phyloP scores from a whole-genome alignment of 345 rosid genomes.

The Odontarrhena argentea region DNA sequence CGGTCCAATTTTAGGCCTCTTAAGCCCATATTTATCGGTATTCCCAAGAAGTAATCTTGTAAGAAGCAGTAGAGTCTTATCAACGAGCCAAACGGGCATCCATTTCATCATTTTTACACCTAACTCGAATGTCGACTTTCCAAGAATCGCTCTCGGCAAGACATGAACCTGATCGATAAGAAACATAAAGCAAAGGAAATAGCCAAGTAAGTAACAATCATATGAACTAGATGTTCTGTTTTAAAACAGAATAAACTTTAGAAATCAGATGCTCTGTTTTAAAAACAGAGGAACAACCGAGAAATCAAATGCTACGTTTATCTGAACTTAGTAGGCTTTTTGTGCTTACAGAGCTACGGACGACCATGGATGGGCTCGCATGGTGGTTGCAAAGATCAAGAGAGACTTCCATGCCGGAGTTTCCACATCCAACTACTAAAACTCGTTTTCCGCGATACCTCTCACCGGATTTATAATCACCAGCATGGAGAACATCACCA shows the following conservation, averaged over 20 bases:
- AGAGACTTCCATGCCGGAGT: slow-evolving; percentile 90
- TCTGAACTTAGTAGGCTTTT: too few relatives aligned
- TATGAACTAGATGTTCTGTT: not conserved
- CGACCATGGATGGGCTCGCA: slow-evolving; percentile 74
- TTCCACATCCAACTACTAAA: slow-evolving; percentile 82
- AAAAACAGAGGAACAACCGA: not conserved
- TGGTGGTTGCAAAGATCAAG: slow-evolving; percentile 69
- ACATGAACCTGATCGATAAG: slow-evolving; percentile 66
- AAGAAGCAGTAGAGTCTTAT: slow-evolving; percentile 56
- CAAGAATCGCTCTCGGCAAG: slow-evolving; percentile 71
- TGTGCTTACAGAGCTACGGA: slow-evolving; percentile 69
- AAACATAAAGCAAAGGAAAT: not conserved
- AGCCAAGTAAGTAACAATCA: not conserved
- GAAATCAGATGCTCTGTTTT: not conserved
- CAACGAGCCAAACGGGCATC: slow-evolving; percentile 74
- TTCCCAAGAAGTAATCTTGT: slow-evolving; percentile 61
- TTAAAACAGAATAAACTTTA: not conserved
- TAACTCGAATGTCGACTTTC: slow-evolving; percentile 64
- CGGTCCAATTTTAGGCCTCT: slow-evolving; percentile 65
- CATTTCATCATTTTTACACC: slow-evolving; percentile 58
- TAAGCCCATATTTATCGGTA: slow-evolving; percentile 56
- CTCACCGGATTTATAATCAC: slow-evolving; percentile 75
- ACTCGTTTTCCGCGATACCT: slow-evolving; percentile 57
- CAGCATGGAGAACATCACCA: slow-evolving; percentile 59
- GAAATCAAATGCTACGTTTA: not conserved